Evolutionary conservation across 2,329 filamentous ascomycete genomes (phyloP).

Genomic region (Lachnellula subtilissima): DNA sequence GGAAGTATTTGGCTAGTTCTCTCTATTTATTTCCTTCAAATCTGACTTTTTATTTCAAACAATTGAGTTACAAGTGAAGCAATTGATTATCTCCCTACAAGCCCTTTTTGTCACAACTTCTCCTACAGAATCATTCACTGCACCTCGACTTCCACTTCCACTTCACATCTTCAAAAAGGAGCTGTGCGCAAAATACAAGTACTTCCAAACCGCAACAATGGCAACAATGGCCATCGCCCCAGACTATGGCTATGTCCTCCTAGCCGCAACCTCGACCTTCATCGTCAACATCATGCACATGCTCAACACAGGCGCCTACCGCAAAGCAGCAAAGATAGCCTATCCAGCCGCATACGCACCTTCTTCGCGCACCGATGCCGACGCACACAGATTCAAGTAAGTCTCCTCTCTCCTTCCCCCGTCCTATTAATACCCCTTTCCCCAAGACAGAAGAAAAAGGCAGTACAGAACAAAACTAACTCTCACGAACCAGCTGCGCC

Average conservation of each 20-base stretch:
- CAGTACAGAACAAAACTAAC: no score
- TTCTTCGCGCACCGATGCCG: slow-evolving; percentile 25
- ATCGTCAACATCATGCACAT: slow-evolving; percentile 53
- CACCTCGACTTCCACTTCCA: background rate
- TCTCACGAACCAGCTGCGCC: slow-evolving; percentile 56
- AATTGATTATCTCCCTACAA: no score
- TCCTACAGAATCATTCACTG: no score
- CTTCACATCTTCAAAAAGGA: background rate
- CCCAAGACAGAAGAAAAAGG: no score
- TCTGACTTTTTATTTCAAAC: no score
- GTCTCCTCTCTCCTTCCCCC: background rate
- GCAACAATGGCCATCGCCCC: slow-evolving; percentile 25
- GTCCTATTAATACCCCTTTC: background rate
- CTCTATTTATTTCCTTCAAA: no score
- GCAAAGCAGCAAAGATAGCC: slow-evolving; percentile 48
- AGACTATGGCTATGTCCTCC: slow-evolving; percentile 49
- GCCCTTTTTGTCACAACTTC: no score
- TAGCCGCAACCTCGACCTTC: slow-evolving; percentile 51
- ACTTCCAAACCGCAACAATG: slow-evolving; percentile 18
- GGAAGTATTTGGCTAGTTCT: no score
- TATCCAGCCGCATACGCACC: slow-evolving; percentile 54
- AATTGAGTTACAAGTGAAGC: no score
- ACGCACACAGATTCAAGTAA: slow-evolving; percentile 29
- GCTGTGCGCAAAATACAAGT: background rate
- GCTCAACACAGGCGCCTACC: slow-evolving; percentile 42